Evolutionary conservation across 2,329 filamentous ascomycete species (phyloP), one percentile per base, ranked within the genome.

Genomic region (Calonectria pseudoreteaudii): DNA sequence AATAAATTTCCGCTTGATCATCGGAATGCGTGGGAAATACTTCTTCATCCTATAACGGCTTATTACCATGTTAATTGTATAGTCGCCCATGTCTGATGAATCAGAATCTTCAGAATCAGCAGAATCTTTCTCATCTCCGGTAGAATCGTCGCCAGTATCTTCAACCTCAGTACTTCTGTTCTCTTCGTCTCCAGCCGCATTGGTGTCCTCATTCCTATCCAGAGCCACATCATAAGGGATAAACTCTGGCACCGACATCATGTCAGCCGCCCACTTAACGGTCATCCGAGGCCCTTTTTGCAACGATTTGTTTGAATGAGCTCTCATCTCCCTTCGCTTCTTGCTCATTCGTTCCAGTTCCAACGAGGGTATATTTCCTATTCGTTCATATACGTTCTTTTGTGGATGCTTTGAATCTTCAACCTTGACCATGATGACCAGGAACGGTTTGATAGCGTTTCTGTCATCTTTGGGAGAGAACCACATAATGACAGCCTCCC

Each of bases 261-360:
- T 56, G 3, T 68, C 66, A n/a, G 50, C 49, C n/a, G 66, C 66
- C 49, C 66, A 68, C 14, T 44, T 56, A 4, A 68, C 56, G 6
- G 56, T 68, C 26, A 44, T 56, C 14, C 49, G 66, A 18, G 50
- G 34, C 11, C 11, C 11, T 28, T 34, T 50, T 20, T 10, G 18
- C 18, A 6, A 10, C 20, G 26, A n/a, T 2, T 0, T 0, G 16
- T 14, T 18, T 5, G 26, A 44, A 5, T 20, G n/a, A 11, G 66
- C 66, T 16, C 28, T 56, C 13, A 10, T 30, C 14, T 44, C 28
- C 1, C 36, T 34, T 16, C 47, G 23, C 16, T 58, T 56, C 3
- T 68, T 68, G 7, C 34, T 20, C 49, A 68, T 68, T 47, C 50
- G 53, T 23, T 41, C 23, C 1, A 68, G 4, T 2, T 26, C 8